Conservation (phyloP, 129 eudicot species). For the Saussurea involucrata region DNA sequence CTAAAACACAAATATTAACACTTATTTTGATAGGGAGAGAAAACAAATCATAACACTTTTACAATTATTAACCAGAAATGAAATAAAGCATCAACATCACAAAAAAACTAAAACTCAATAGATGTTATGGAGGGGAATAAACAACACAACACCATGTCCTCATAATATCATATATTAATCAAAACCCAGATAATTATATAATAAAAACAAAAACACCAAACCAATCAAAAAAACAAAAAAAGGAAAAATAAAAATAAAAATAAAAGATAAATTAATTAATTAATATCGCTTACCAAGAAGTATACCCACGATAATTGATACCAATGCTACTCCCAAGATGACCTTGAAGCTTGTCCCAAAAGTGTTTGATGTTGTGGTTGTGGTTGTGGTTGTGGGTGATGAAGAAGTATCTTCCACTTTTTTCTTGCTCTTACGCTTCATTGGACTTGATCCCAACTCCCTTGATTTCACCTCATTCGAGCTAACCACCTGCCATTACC, state of each 20-base stretch:
- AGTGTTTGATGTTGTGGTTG: slow-evolving; percentile 47
- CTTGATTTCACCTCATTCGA: slow-evolving; percentile 46
- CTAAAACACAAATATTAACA: too few relatives aligned
- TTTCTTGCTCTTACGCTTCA: slow-evolving; percentile 77
- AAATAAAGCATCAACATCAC: slow-evolving; percentile 21
- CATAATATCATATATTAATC: slow-evolving; percentile 13
- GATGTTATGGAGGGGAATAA: slow-evolving; percentile 27
- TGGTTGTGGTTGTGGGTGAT: too few relatives aligned
- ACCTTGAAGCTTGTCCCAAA: slow-evolving; percentile 51
- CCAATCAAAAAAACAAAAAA: slow-evolving; percentile 10
- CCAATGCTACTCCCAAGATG: slow-evolving; percentile 76
- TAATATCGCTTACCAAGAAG: slow-evolving; percentile 86
- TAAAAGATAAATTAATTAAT: background rate
- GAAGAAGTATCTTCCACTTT: slow-evolving; percentile 45
- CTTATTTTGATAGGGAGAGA: too few relatives aligned
- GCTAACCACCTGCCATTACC: slow-evolving; percentile 25
- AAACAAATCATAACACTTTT: slow-evolving; percentile 12
- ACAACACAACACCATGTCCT: slow-evolving; percentile 21
- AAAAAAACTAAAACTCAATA: slow-evolving; percentile 21
- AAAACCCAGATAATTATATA: background rate
- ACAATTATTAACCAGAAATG: background rate
- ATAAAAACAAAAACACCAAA: background rate
- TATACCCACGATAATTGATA: slow-evolving; percentile 69
- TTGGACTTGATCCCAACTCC: slow-evolving; percentile 58
- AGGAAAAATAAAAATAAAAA: background rate